Evolutionary conservation across 2,329 filamentous ascomycete species (phyloP).

Genomic region (Aspergillus viridinutans): DNA sequence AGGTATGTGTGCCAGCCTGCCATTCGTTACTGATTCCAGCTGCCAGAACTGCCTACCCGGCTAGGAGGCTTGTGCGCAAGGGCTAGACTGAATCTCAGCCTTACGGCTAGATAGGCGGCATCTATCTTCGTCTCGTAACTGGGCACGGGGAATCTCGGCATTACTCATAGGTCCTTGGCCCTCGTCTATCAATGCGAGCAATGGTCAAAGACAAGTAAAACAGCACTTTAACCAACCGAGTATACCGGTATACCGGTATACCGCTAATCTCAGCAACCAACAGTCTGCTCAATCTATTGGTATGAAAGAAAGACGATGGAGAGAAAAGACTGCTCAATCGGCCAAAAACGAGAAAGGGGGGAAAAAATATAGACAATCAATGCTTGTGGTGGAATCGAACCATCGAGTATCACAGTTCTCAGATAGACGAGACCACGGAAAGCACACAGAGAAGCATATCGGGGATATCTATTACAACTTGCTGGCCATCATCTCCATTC

Average conservation of each 20-base stretch:
- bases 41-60: neutral
- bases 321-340: neutral
- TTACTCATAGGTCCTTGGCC: neutral
- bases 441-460: neutral
- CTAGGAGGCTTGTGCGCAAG: neutral
- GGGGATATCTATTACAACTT: neutral
- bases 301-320: neutral
- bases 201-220: neutral
- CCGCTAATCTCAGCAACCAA: neutral
- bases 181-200: neutral
- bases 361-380: neutral
- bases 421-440: neutral
- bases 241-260: neutral
- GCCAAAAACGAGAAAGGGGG: neutral
- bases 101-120: neutral
- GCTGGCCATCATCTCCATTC: neutral
- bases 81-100: neutral
- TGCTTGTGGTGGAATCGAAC: neutral
- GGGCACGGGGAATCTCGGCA: neutral
- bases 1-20: neutral
- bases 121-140: too few species aligned
- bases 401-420: neutral
- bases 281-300: neutral
- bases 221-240: neutral
- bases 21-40: neutral